phyloP scores from a whole-genome alignment of 2,329 filamentous ascomycete species.

The Cryoendolithus antarcticus region DNA sequence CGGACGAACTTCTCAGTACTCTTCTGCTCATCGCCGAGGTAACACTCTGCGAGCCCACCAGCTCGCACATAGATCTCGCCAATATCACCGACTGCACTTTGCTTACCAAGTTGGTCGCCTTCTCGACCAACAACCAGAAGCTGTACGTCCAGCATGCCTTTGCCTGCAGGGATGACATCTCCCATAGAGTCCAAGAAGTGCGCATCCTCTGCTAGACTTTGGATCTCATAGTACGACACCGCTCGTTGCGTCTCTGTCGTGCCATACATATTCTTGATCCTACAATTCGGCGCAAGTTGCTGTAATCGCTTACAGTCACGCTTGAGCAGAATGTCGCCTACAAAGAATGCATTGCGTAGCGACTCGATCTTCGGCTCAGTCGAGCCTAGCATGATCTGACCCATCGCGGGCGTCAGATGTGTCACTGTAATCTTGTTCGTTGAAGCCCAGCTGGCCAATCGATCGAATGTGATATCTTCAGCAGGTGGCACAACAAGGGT shows the following conservation, averaged over 20 bases:
- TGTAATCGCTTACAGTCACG: slow-evolving; percentile 69
- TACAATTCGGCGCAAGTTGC: slow-evolving; percentile 59
- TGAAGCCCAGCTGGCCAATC: slow-evolving; percentile 76
- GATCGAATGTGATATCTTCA: slow-evolving; percentile 79
- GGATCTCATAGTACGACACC: slow-evolving; percentile 73
- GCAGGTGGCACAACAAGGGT: slow-evolving; percentile 64
- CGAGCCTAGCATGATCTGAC: slow-evolving; percentile 80
- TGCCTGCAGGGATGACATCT: slow-evolving; percentile 71
- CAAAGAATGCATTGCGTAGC: slow-evolving; percentile 74
- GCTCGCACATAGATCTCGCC: slow-evolving; percentile 78
- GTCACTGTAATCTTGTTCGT: slow-evolving; percentile 63
- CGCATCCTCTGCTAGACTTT: slow-evolving; percentile 51
- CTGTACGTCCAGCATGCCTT: slow-evolving; percentile 82
- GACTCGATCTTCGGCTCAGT: slow-evolving; percentile 51
- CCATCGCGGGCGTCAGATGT: slow-evolving; percentile 93
- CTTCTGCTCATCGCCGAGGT: slow-evolving; percentile 50
- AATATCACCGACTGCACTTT: slow-evolving; percentile 72
- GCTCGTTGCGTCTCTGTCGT: slow-evolving; percentile 74
- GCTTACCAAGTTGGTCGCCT: slow-evolving; percentile 41
- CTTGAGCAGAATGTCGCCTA: slow-evolving; percentile 80
- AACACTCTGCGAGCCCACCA: slow-evolving; percentile 72
- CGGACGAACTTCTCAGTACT: slow-evolving; percentile 65
- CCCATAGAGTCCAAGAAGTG: slow-evolving; percentile 51
- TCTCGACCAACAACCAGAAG: slow-evolving; percentile 67
- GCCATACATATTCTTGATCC: slow-evolving; percentile 77